A percentile compares a stretch with the other conserved stretches of the same genome.
phyloP scores from a whole-genome alignment of 345 rosid species.

The Arabidopsis suecica region DNA sequence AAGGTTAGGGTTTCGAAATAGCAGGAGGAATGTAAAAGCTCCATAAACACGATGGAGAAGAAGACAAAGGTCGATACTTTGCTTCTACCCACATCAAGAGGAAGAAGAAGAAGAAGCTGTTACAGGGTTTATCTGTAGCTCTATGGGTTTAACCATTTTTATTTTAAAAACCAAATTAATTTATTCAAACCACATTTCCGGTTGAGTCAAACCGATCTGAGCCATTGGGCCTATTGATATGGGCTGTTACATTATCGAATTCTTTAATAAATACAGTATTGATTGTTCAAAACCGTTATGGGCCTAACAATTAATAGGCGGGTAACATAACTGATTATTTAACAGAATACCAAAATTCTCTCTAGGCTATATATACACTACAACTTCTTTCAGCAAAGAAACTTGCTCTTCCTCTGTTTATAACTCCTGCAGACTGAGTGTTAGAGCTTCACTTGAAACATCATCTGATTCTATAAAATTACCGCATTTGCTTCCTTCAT shows the following conservation, averaged over 20 bases:
- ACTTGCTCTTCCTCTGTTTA: not conserved
- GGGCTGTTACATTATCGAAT: constrained; percentile 9
- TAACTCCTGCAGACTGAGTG: constrained; percentile 2
- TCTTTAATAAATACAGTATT: not conserved
- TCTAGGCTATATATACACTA: constrained; percentile 30
- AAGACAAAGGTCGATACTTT: constrained; percentile 22
- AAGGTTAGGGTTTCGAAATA: constrained; percentile 10
- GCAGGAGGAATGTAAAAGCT: constrained; percentile 27
- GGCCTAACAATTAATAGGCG: constrained; percentile 6
- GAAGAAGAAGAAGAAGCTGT: not conserved
- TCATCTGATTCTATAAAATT: not conserved
- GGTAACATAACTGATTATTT: constrained; percentile 1
- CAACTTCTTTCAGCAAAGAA: constrained; percentile 8
- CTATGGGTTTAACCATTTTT: constrained; percentile 21
- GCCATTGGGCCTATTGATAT: not conserved
- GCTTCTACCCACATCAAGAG: constrained; percentile 29
- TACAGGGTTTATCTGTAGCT: constrained; percentile 42
- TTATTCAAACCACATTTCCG: not conserved
- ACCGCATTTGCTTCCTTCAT: not conserved
- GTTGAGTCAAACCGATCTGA: constrained; percentile 9
- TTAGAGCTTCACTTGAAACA: constrained; percentile 9
- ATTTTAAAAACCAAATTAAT: not conserved
- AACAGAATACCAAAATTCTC: not conserved
- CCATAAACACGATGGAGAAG: constrained; percentile 35
- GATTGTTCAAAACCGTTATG: not conserved